These are phyloP conservation scores for Tuber brumale DNA, from an alignment of 495 filamentous ascomycete species.

Conservation along the genomic window DNA sequence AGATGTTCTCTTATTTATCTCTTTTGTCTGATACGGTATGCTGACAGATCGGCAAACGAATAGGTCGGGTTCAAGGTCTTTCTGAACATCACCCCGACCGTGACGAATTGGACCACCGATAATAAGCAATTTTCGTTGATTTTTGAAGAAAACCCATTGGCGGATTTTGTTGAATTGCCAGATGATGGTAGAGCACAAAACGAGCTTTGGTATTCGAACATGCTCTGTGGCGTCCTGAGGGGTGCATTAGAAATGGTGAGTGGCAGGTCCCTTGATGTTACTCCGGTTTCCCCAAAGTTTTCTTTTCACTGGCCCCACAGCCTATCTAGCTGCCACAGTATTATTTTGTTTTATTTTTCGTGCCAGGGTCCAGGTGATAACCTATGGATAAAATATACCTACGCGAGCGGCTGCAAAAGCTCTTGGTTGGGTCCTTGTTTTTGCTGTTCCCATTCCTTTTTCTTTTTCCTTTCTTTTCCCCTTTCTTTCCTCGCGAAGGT, in stretches of 20 bases:
- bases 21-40: neutral
- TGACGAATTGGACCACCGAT: constrained; percentile 93
- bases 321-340: neutral
- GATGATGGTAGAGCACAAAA: constrained; percentile 94
- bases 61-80: constrained; percentile 99
- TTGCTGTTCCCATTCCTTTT: constrained; percentile 16
- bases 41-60: constrained; percentile 20
- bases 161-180: constrained; percentile 94
- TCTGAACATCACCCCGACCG: constrained; percentile 89
- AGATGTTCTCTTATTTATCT: neutral
- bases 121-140: constrained; percentile 92
- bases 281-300: constrained; percentile 8
- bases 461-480: constrained; percentile 20
- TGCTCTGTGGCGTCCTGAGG: constrained; percentile 84
- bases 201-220: constrained; percentile 97
- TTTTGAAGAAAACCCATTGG: constrained; percentile 94
- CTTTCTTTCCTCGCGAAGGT: constrained; percentile 2
- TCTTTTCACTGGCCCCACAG: constrained; percentile 15
- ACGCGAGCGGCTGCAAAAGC: neutral
- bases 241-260: constrained; percentile 91
- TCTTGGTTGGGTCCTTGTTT: neutral
- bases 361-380: neutral
- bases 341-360: constrained; percentile 10
- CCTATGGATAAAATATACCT: constrained; percentile 4
- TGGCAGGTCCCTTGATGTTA: constrained; percentile 5